Evolutionary conservation across 352 stramenopile genomes (phyloP), one percentile per base, ranked within the genome.

Genomic region (Globisporangium paddicum): DNA sequence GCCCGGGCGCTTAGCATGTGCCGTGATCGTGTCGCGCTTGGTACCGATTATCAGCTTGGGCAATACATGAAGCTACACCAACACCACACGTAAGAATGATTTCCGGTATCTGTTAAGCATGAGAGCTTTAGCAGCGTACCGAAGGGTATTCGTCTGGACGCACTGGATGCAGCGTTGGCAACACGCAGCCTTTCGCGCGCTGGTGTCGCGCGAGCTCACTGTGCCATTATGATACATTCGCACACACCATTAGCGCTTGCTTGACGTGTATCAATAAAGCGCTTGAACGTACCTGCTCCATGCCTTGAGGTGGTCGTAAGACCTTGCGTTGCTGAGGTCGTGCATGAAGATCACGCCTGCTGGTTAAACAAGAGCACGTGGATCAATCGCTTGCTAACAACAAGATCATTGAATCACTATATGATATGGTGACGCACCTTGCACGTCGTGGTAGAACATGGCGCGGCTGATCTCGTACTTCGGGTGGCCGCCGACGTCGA

Each of bases 21-120:
- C 40, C 5, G 53, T 44, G 19, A 89, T 45, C 1, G 75, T 61
- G 56, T 95, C 86, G 37, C 73, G 76, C 65, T 95, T 95, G 67
- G 82, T 93, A 42, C 83, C 86, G n/a, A 95, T 56, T 25, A 95
- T 68, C 6, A 95, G 71, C 61, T 90, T 90, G 10, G 86, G 86
- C 47, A 95, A 59, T 2, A 51, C 46, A 3, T 68, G 42, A 4
- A 88, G 63, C 71, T 85, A 52, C 32, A 52, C 1, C n/a, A 23
- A n/a, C 18, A 41, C 25, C 18, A 34, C 6, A 16, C 10, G 25
- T 38, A 18, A 44, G 38, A 44, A 8, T 1, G 10, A 10, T 21
- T 11, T 18, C 2, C 35, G 35, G 7, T n/a, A 5, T 5, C 14
- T 21, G 38, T 13, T 18, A 14, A 21, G 11, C 38, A n/a, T 9